Base-by-base conservation (phyloP, 31 red algal genomes). In the Asparagopsis taxiformis region DNA sequence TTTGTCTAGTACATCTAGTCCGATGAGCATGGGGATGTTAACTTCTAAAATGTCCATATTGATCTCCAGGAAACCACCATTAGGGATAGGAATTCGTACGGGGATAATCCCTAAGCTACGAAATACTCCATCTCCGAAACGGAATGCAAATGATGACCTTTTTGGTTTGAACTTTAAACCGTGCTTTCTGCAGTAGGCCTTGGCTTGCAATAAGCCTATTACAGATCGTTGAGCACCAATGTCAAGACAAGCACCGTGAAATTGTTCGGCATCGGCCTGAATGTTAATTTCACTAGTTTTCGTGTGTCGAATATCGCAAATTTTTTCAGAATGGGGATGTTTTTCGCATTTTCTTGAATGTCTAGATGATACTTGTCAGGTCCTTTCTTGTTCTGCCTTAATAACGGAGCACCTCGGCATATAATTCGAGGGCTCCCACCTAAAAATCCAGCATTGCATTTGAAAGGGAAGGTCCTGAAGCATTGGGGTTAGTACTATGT, bases 11-110 rank as follows among this genome's bases (percentile, higher is more conserved):
- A 65, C 1, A 32, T 79, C 74, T 20, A 65, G 0, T 13, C 74
- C 74, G 28, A 79, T 65, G 9, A 79, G 24, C 0, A 65, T 31
- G 0, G 74, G 74, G 16, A 66, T 38, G 41, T 79, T 31, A 52
- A 0, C 3, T 48, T 65, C 25, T 17, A 79, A 39, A 0, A 66
- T 0, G 37, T 75, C 55, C 25, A 75, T 22, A 10, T 21, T 26
- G 31, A 53, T n/a, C 15, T 30, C 43, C 19, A 72, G 53, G 29
- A 55, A 72, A 6, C 31, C 33, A 19, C 51, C 51, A 33, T 0
- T 20, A 19, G 68, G 49, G 13, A 48, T 72, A 0, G 46, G 68
- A 3, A 72, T 72, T 29, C 50, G 15, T 28, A 56, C 32, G 13
- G 21, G 6, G 7, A 57, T 72, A 20, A 23, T 46, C 16, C 68